These are phyloP conservation scores for Suillus tomentosus DNA, from an alignment of 768 basidiomycete genomes.

Conservation along the genomic window DNA sequence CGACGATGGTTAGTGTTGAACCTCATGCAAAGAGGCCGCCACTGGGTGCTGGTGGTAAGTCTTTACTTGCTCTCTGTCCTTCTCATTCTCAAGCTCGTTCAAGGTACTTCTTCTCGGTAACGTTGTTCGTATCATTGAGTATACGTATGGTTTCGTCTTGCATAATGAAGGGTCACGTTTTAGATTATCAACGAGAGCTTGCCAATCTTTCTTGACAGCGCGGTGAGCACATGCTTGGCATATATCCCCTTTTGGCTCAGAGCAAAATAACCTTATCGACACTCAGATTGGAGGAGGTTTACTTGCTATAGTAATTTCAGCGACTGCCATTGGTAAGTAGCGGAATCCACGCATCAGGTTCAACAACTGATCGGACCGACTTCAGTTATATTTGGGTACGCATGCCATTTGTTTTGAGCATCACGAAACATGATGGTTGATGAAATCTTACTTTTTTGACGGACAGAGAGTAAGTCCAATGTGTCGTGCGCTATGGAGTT, in stretches of 20 bases:
- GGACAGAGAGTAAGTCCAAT: slow-evolving; percentile 4
- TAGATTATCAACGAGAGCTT: slow-evolving; percentile 83
- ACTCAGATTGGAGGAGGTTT: slow-evolving; percentile 64
- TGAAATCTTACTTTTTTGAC: neutral
- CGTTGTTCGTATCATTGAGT: slow-evolving; percentile 55
- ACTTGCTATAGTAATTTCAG: slow-evolving; percentile 75
- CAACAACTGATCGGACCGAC: slow-evolving; percentile 9
- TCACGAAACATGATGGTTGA: neutral
- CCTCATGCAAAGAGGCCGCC: slow-evolving; percentile 66
- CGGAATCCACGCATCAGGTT: neutral
- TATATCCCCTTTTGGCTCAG: slow-evolving; percentile 9
- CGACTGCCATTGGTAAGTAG: slow-evolving; percentile 52
- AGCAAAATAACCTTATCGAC: neutral
- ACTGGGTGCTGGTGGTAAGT: slow-evolving; percentile 91
- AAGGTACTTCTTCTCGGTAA: slow-evolving; percentile 87
- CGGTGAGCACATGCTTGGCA: slow-evolving; percentile 35
- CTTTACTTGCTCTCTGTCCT: neutral
- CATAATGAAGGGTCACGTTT: neutral
- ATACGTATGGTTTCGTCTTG: neutral
- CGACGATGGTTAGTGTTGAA: slow-evolving; percentile 43
- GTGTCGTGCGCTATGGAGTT: too few relatives aligned
- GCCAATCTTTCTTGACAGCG: slow-evolving; percentile 80
- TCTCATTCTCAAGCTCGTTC: slow-evolving; percentile 14
- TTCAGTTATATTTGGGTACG: slow-evolving; percentile 83
- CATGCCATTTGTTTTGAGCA: slow-evolving; percentile 8